phyloP scores from a whole-genome alignment of 2,329 filamentous ascomycete genomes.

The Exophiala bonariae region DNA sequence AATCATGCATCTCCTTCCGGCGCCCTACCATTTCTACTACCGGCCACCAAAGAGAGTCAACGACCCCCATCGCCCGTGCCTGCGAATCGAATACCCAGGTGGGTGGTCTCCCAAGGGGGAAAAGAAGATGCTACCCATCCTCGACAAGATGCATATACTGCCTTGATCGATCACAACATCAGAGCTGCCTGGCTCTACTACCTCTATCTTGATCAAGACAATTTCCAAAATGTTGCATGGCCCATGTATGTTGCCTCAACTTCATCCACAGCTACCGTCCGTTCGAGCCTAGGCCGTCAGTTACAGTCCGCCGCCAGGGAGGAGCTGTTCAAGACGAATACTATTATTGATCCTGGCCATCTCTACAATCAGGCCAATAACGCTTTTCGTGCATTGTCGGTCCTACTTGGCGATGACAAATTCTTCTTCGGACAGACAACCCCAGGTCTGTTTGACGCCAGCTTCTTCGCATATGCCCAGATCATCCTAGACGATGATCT shows the following conservation, averaged over 20 bases:
- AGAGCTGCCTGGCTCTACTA: slow-evolving; percentile 86
- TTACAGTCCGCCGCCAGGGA: slow-evolving; percentile 71
- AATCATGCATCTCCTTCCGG: slow-evolving; percentile 93
- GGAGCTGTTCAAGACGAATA: slow-evolving; percentile 67
- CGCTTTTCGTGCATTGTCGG: slow-evolving; percentile 63
- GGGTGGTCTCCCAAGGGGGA: slow-evolving; percentile 47
- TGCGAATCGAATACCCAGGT: slow-evolving; percentile 68
- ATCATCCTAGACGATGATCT: slow-evolving; percentile 67
- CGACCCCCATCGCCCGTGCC: slow-evolving; percentile 49
- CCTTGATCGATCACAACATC: slow-evolving; percentile 74
- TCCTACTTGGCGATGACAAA: slow-evolving; percentile 55
- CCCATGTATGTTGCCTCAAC: slow-evolving; percentile 69
- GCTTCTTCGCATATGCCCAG: slow-evolving; percentile 86
- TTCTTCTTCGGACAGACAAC: slow-evolving; percentile 61
- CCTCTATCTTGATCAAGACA: slow-evolving; percentile 72
- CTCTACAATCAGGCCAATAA: slow-evolving; percentile 62
- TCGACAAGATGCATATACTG: slow-evolving; percentile 72
- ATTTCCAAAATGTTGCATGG: slow-evolving; percentile 65
- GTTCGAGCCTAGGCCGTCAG: slow-evolving; percentile 61
- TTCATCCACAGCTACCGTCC: slow-evolving; percentile 62
- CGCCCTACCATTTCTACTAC: slow-evolving; percentile 82
- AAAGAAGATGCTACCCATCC: slow-evolving; percentile 53
- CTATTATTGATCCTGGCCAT: slow-evolving; percentile 55
- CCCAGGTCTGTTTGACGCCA: slow-evolving; percentile 81
- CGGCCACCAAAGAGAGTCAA: slow-evolving; percentile 36